These are phyloP conservation scores for Diphasiastrum complanatum DNA, from an alignment of 83 land plant genomes.

Conservation along the genomic window DNA sequence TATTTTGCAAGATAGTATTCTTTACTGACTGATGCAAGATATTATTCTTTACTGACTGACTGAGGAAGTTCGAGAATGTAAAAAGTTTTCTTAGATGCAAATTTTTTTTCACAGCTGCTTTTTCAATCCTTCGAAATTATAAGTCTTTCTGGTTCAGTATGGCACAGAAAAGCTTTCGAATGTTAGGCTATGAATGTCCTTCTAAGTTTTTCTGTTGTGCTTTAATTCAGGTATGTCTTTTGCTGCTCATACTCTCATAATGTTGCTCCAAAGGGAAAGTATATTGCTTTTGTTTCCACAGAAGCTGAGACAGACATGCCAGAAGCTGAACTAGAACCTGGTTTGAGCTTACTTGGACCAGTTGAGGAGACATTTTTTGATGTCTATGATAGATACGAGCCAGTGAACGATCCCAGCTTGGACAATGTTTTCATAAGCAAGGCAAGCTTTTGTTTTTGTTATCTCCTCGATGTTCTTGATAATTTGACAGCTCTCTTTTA, in stretches of 20 bases:
- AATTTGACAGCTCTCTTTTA: background rate
- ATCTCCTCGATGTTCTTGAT: background rate
- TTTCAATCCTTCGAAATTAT: background rate
- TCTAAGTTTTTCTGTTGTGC: background rate
- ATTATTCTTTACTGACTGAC: too few species aligned
- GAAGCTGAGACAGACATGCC: constrained; percentile 84
- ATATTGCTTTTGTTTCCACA: constrained; percentile 93
- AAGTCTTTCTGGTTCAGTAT: background rate
- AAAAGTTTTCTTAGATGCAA: too few species aligned
- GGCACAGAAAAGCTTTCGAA: background rate
- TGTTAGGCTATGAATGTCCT: too few species aligned
- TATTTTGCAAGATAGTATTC: too few species aligned
- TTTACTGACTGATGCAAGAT: too few species aligned
- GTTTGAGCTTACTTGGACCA: constrained; percentile 68
- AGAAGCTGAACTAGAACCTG: constrained; percentile 68
- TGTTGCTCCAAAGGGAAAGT: constrained; percentile 91
- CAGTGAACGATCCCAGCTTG: constrained; percentile 42
- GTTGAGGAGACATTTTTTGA: constrained; percentile 81
- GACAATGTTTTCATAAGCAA: constrained; percentile 75
- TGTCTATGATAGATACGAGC: constrained; percentile 62
- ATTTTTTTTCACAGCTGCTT: background rate
- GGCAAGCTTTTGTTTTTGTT: constrained; percentile 35
- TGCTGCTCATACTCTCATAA: constrained; percentile 89
- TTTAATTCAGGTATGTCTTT: constrained; percentile 74
- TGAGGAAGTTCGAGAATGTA: too few species aligned